phyloP scores from a whole-genome alignment of 2,329 filamentous ascomycete genomes.

The Neofusicoccum sp. region DNA sequence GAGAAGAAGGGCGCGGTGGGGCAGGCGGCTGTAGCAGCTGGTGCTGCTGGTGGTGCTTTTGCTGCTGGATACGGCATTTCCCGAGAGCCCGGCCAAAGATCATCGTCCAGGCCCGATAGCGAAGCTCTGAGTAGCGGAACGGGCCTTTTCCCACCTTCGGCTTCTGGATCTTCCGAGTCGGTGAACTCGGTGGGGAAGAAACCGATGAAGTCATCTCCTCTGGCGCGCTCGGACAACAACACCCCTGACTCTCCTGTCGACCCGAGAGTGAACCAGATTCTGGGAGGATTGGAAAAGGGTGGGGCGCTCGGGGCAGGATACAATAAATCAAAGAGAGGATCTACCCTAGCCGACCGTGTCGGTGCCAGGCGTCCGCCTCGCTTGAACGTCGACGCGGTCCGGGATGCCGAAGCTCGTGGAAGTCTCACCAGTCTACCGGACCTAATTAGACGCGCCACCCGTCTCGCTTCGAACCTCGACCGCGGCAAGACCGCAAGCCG shows the following conservation, averaged over 20 bases:
- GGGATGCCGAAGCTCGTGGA: constrained; percentile 76
- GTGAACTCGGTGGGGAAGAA: constrained; percentile 28
- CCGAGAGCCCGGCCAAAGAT: neutral
- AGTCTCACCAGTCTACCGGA: constrained; percentile 91
- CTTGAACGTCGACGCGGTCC: constrained; percentile 78
- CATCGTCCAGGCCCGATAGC: constrained; percentile 25
- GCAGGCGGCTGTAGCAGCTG: constrained; percentile 16
- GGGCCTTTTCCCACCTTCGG: constrained; percentile 33
- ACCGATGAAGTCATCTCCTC: constrained; percentile 8
- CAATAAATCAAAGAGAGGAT: constrained; percentile 29
- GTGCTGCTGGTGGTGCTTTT: constrained; percentile 21
- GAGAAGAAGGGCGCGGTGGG: constrained; percentile 21
- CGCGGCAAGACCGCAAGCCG: constrained; percentile 68
- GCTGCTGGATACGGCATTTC: constrained; percentile 26
- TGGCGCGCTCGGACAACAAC: neutral
- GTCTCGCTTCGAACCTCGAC: constrained; percentile 83
- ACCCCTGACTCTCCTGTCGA: constrained; percentile 22
- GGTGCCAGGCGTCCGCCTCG: constrained; percentile 61
- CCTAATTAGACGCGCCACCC: constrained; percentile 83
- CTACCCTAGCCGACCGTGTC: constrained; percentile 40
- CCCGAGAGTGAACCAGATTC: constrained; percentile 25
- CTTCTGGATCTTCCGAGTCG: constrained; percentile 31
- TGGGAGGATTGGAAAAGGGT: constrained; percentile 32
- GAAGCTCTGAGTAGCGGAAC: constrained; percentile 33
- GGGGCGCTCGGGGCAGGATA: constrained; percentile 32